Base-by-base conservation (phyloP, 129 eudicot genomes). In the Artemisia tridentata region DNA sequence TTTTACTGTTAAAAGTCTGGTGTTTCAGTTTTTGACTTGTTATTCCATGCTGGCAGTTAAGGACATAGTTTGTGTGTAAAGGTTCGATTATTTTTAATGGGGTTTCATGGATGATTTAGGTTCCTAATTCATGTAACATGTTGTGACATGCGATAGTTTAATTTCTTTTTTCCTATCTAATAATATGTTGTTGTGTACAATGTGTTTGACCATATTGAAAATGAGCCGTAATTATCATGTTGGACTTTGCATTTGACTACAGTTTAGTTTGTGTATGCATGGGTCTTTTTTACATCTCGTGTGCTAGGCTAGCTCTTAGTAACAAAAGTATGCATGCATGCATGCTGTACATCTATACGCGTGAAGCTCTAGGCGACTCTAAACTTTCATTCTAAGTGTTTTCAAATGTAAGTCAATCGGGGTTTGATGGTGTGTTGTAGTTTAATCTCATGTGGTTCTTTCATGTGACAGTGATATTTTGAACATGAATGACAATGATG, bases 401-500 rank as follows among this genome's bases (percentile, higher is more conserved):
- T 38, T 6, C 2, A 38, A 38, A 1, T 6, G 1, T 7, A 6
- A 38, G 45, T 38, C 45, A 38, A 38, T 1, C 7, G 45, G 45
- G 45, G 45, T 38, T 38, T 38, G 9, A 38, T 7, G 45, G 45
- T 38, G 45, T 38, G 45, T 38, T 38, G 10, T 10, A 68, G 48
- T 19, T 62, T 63, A 64, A 63, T 73, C 45, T 63, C 63, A 63
- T 51, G 6, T 47, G 55, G 6, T 76, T 20, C 18, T 76, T 52
- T 68, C 29, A 31, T 77, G 71, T 77, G 63, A 70, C 76, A 77
- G 81, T 77, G 20, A 63, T 69, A 69, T 69, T 48, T 61, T 52
- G 62, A 77, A 25, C 81, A 77, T 77, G 81, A 77, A 69, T 25
- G 11, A 20, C 72, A 43, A 69, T 70, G 81, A 69, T 38, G 92